Evolutionary conservation across 352 stramenopile species (phyloP).

Genomic region (Poterioochromonas sp.): DNA sequence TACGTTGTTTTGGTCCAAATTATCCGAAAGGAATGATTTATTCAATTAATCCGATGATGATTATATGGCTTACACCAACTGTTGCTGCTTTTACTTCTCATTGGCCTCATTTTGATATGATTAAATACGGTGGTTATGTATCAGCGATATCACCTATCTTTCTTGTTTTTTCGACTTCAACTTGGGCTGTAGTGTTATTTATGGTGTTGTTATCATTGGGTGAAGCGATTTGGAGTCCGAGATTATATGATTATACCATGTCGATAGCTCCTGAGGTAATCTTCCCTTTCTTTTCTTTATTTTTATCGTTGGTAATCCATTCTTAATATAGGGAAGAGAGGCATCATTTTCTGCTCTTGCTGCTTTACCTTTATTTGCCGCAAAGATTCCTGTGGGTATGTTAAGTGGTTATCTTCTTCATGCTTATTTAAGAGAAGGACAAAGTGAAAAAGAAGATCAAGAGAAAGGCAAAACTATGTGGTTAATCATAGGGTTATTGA

Average conservation of each 20-base stretch:
- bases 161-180: slow-evolving; percentile 49
- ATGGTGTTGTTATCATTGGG: slow-evolving; percentile 53
- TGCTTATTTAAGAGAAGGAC: slow-evolving; percentile 47
- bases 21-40: slow-evolving; percentile 56
- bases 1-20: slow-evolving; percentile 51
- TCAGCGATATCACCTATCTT: slow-evolving; percentile 52
- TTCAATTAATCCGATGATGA: slow-evolving; percentile 55
- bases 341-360: slow-evolving; percentile 56
- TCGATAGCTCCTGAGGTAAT: slow-evolving; percentile 41
- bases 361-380: slow-evolving; percentile 53
- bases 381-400: slow-evolving; percentile 55
- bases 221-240: slow-evolving; percentile 56
- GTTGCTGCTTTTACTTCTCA: slow-evolving; percentile 50
- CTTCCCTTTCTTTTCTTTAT: not conserved
- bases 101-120: slow-evolving; percentile 53
- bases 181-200: slow-evolving; percentile 52
- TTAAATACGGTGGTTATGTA: slow-evolving; percentile 54
- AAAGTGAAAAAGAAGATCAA: slow-evolving; percentile 29
- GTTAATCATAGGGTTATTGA: slow-evolving; percentile 53
- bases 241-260: slow-evolving; percentile 57
- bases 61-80: slow-evolving; percentile 56
- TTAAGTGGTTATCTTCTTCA: slow-evolving; percentile 53
- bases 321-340: slow-evolving; percentile 49
- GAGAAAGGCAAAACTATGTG: slow-evolving; percentile 50
- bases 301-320: not conserved